Evolutionary conservation across 257 asterid species (phyloP).

Genomic region (Solanum phureja): DNA sequence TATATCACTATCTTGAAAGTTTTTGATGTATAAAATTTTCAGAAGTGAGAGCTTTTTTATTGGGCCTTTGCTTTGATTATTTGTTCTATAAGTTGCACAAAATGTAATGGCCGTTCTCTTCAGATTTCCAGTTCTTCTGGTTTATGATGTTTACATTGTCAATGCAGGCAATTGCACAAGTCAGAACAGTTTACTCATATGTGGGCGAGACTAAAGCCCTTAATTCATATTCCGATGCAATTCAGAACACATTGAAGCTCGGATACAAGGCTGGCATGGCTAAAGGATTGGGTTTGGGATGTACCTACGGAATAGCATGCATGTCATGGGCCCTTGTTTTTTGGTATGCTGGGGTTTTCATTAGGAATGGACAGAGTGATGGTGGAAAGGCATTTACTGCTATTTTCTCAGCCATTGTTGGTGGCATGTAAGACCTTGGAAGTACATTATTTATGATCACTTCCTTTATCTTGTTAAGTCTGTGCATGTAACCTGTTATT

Average conservation of each 20-base stretch:
- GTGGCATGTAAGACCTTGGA: constrained; percentile 81
- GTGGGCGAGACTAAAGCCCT: constrained; percentile 86
- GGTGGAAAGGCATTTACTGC: constrained; percentile 98
- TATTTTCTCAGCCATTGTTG: constrained; percentile 89
- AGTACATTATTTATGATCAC: neutral
- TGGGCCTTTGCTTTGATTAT: neutral
- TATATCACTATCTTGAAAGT: neutral
- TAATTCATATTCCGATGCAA: constrained; percentile 71
- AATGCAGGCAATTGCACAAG: constrained; percentile 88
- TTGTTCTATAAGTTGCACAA: neutral
- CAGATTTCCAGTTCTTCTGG: neutral
- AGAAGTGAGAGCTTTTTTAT: neutral
- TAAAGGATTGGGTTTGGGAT: constrained; percentile 93
- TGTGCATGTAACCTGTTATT: neutral
- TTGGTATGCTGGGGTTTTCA: constrained; percentile 98
- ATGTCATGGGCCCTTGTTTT: constrained; percentile 98
- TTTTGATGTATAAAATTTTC: neutral
- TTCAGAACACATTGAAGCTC: constrained; percentile 79
- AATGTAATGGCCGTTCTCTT: neutral
- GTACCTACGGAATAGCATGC: constrained; percentile 96
- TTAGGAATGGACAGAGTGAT: constrained; percentile 77
- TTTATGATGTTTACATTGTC: constrained; percentile 2
- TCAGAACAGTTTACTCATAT: constrained; percentile 87
- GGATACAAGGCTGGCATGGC: constrained; percentile 99
- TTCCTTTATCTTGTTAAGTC: neutral